Percentiles rank a stretch among this genome's conserved stretches.
Evolutionary conservation across 2,329 filamentous ascomycete genomes (phyloP).

Genomic region (Aspergillus terreus): DNA sequence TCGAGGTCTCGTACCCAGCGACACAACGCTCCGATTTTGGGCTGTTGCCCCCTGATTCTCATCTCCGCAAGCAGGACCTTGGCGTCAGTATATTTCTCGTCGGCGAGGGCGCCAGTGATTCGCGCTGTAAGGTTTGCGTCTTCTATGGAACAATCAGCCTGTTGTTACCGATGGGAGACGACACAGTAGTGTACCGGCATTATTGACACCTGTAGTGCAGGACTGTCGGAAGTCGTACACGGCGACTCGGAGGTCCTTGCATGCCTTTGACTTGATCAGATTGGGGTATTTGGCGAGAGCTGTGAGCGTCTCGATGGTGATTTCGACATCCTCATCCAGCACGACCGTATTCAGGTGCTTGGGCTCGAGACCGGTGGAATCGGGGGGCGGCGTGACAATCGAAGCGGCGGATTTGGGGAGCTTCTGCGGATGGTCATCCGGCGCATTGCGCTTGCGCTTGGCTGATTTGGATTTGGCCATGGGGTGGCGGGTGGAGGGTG

Average conservation of each 20-base stretch:
- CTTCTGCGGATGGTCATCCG: slow-evolving; percentile 24
- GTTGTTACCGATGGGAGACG: slow-evolving; percentile 6
- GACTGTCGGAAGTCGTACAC: slow-evolving; percentile 68
- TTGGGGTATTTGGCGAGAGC: slow-evolving; percentile 57
- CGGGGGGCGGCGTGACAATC: slow-evolving; percentile 22
- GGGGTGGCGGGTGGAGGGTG: not conserved
- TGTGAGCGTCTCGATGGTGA: slow-evolving; percentile 62
- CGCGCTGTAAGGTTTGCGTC: slow-evolving; percentile 63
- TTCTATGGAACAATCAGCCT: slow-evolving; percentile 28
- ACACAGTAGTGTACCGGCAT: slow-evolving; percentile 40
- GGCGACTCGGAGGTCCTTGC: slow-evolving; percentile 62
- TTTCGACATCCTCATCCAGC: slow-evolving; percentile 60
- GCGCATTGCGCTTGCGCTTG: slow-evolving; percentile 30
- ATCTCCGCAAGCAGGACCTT: slow-evolving; percentile 65
- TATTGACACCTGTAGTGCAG: slow-evolving; percentile 63
- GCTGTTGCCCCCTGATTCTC: slow-evolving; percentile 61
- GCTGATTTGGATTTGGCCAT: slow-evolving; percentile 26
- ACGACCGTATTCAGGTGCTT: slow-evolving; percentile 25
- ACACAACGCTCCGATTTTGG: slow-evolving; percentile 65
- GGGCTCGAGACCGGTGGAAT: slow-evolving; percentile 21
- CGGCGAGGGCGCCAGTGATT: slow-evolving; percentile 62
- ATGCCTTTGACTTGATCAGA: slow-evolving; percentile 65
- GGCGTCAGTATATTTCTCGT: slow-evolving; percentile 64
- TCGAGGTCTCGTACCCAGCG: slow-evolving; percentile 71
- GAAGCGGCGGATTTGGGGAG: slow-evolving; percentile 14